A percentile compares a stretch with the other conserved stretches of the same genome.
Conservation (phyloP, 805 yeast species). For the Wickerhamomyces hampshirensis region DNA sequence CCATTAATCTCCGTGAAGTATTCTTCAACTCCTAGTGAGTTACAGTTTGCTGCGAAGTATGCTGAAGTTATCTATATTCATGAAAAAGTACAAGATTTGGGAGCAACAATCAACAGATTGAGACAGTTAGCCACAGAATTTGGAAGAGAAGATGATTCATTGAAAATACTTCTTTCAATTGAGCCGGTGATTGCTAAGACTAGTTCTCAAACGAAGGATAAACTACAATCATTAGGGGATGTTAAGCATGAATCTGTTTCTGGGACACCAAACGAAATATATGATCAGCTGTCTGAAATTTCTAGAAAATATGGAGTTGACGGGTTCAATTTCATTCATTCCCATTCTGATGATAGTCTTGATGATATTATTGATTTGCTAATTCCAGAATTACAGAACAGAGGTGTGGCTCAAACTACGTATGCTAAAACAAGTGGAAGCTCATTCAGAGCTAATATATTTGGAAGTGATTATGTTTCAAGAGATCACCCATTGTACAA, state of each 20-base stretch:
- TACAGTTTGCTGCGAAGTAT: conserved; percentile 35
- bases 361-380: conserved; percentile 27
- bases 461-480: not conserved
- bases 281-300: conserved; percentile 36
- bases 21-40: conserved; percentile 30
- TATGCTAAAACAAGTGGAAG: conserved; percentile 3
- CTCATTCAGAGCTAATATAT: conserved; percentile 9
- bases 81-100: conserved; percentile 26
- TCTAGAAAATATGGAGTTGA: conserved; percentile 35
- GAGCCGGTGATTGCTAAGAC: not conserved
- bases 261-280: conserved; percentile 34
- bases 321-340: conserved; percentile 37
- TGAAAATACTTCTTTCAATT: conserved; percentile 26
- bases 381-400: conserved; percentile 31
- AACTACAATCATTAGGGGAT: too few species aligned
- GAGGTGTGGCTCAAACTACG: conserved; percentile 29
- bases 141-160: conserved; percentile 29
- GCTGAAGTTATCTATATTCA: conserved; percentile 37
- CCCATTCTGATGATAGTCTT: conserved; percentile 30
- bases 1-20: conserved; percentile 41
- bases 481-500: conserved; percentile 3
- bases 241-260: too few species aligned
- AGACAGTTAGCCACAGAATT: conserved; percentile 27
- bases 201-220: not conserved
- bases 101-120: conserved; percentile 27